These are phyloP conservation scores for Tetrastigma voinierianum DNA, from an alignment of 164 flowering plant species.

Conservation along the genomic window DNA sequence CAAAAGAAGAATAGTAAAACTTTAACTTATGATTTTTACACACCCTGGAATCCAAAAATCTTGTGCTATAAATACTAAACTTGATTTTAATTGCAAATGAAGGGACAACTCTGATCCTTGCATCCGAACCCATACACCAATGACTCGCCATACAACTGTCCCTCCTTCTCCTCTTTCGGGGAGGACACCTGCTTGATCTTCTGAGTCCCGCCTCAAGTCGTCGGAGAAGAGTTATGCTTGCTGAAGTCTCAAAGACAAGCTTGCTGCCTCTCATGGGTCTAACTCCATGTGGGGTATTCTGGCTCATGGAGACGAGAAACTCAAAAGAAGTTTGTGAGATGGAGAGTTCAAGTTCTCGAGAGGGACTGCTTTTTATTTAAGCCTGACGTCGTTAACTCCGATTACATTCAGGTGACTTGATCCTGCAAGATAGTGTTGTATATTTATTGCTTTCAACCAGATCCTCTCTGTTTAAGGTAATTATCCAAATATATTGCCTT, in stretches of 20 bases:
- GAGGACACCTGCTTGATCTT: slow-evolving; percentile 82
- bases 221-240: slow-evolving; percentile 74
- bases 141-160: no score
- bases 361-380: slow-evolving; percentile 70
- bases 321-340: slow-evolving; percentile 70
- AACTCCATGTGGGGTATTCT: slow-evolving; percentile 78
- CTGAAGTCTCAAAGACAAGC: slow-evolving; percentile 61
- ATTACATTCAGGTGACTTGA: slow-evolving; percentile 92
- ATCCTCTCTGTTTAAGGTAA: slow-evolving; percentile 86
- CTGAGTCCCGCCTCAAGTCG: slow-evolving; percentile 56
- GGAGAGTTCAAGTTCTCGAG: slow-evolving; percentile 98
- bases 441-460: slow-evolving; percentile 81
- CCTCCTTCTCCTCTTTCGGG: slow-evolving; percentile 57
- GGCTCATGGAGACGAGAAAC: slow-evolving; percentile 54
- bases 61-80: no score
- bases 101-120: no score
- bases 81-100: no score
- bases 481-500: slow-evolving; percentile 96
- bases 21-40: no score
- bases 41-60: no score
- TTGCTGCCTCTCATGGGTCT: slow-evolving; percentile 28
- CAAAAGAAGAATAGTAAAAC: no score
- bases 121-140: no score
- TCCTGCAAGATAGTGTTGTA: slow-evolving; percentile 96
- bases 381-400: slow-evolving; percentile 88